Conservation (phyloP, 2,329 filamentous ascomycete genomes). For the Cytospora piceae region DNA sequence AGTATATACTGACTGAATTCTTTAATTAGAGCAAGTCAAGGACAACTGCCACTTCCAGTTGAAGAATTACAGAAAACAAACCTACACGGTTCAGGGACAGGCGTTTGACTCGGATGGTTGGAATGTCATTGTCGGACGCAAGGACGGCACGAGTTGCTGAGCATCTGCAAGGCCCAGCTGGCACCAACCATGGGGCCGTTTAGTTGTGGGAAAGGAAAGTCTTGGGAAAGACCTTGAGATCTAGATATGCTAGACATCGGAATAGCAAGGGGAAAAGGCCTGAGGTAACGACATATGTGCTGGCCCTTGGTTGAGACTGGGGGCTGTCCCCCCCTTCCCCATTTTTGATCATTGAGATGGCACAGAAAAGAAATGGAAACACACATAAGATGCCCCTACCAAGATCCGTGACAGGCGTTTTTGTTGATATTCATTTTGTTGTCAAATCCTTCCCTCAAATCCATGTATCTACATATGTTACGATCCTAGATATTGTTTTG, state of each 20-base stretch:
- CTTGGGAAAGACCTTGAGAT: neutral
- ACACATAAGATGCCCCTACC: neutral
- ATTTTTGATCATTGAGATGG: neutral
- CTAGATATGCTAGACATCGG: neutral
- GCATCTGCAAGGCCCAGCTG: neutral
- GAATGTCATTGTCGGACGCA: constrained; percentile 14
- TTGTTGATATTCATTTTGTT: neutral
- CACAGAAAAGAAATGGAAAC: neutral
- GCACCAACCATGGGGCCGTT: neutral
- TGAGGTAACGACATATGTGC: neutral
- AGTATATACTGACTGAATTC: too few relatives aligned
- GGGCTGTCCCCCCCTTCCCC: neutral
- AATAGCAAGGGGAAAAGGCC: neutral
- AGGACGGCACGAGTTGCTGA: neutral
- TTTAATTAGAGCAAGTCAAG: constrained; percentile 1
- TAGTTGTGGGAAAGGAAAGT: too few relatives aligned
- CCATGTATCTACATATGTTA: neutral
- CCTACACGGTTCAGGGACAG: constrained; percentile 2
- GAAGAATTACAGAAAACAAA: neutral
- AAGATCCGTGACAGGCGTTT: neutral
- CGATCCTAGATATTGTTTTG: neutral
- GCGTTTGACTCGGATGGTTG: constrained; percentile 12
- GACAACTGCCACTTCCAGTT: neutral
- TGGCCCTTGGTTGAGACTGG: neutral
- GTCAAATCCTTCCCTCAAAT: neutral